phyloP scores from a whole-genome alignment of 176 grass and related monocot genomes.

The Thalia dealbata region DNA sequence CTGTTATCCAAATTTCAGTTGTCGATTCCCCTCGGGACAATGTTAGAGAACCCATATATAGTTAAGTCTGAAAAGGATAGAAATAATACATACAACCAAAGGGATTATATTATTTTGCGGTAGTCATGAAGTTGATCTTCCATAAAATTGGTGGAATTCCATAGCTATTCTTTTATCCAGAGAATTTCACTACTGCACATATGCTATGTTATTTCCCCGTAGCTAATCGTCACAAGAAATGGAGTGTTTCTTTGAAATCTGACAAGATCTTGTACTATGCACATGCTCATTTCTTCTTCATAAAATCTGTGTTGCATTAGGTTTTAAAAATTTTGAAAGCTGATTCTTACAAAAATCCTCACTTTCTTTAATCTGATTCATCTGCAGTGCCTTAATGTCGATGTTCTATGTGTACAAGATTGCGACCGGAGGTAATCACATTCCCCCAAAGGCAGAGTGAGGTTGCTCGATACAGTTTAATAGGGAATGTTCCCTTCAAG shows the following conservation, averaged over 20 bases:
- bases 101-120: neutral
- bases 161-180: neutral
- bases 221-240: no score
- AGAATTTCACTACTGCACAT: no score
- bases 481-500: no score
- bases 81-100: neutral
- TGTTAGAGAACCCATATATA: neutral
- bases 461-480: neutral
- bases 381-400: constrained; percentile 58
- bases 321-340: neutral
- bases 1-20: neutral
- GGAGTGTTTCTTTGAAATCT: neutral
- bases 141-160: neutral
- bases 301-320: neutral
- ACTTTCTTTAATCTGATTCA: neutral
- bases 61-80: neutral
- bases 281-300: no score
- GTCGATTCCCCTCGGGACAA: neutral
- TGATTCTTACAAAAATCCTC: neutral
- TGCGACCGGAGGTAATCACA: constrained; percentile 42
- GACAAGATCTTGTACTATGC: neutral
- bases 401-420: constrained; percentile 82
- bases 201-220: no score
- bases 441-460: constrained; percentile 32
- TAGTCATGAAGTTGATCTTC: neutral